Evolutionary conservation across 768 basidiomycete genomes (phyloP).

Genomic region (Russula sp.): DNA sequence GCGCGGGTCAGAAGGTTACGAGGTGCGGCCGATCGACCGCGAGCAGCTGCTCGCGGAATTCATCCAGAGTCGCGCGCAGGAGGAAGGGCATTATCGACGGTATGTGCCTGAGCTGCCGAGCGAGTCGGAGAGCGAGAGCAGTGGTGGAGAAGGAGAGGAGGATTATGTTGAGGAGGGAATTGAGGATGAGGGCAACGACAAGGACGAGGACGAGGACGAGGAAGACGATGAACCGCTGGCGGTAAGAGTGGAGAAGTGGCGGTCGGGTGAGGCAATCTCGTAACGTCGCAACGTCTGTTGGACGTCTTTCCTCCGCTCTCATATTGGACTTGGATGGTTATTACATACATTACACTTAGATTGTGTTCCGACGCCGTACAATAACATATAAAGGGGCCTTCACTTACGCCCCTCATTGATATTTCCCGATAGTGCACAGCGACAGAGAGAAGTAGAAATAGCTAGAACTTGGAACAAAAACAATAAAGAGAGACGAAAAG

Average conservation of each 20-base stretch:
- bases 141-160: neutral
- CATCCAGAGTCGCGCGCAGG: slow-evolving; percentile 44
- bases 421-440: neutral
- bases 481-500: neutral
- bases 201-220: slow-evolving; percentile 29
- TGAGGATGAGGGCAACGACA: slow-evolving; percentile 31
- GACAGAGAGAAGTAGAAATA: neutral
- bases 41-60: slow-evolving; percentile 59
- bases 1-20: slow-evolving; percentile 78
- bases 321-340: no score
- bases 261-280: slow-evolving; percentile 18
- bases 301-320: no score
- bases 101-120: slow-evolving; percentile 55
- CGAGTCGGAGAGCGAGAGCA: slow-evolving; percentile 23
- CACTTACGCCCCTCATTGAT: neutral
- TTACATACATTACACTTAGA: no score
- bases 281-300: neutral
- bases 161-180: neutral
- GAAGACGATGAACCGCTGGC: slow-evolving; percentile 35
- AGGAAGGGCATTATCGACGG: slow-evolving; percentile 54
- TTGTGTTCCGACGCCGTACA: no score
- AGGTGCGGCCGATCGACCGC: slow-evolving; percentile 53
- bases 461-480: neutral
- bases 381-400: no score
- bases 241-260: slow-evolving; percentile 25